Percentiles rank a stretch among this genome's conserved stretches.
phyloP scores from a whole-genome alignment of 148 eudicot species.

The Cornus suecica region DNA sequence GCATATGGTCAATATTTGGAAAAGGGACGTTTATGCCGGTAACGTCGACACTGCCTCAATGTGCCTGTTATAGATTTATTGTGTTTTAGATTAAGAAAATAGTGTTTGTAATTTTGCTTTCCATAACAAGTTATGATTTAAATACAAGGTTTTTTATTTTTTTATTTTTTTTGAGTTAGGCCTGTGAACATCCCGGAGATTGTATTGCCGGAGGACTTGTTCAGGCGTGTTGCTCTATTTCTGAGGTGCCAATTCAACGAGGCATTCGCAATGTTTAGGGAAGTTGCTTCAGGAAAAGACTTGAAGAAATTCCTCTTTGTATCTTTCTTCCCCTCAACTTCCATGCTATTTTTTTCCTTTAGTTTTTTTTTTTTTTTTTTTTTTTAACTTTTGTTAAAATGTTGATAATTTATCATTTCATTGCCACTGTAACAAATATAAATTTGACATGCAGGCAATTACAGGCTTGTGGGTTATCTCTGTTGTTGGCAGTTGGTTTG shows the following conservation, averaged over 20 bases:
- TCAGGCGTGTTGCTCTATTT: conserved; percentile 18
- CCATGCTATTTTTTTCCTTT: not conserved
- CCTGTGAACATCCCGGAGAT: conserved; percentile 25
- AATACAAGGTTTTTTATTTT: not conserved
- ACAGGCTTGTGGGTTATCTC: conserved; percentile 28
- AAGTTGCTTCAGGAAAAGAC: conserved; percentile 28
- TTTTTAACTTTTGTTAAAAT: too few relatives aligned
- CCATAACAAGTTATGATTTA: not conserved
- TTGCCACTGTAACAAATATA: not conserved
- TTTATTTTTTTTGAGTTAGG: conserved; percentile 14
- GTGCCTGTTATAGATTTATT: not conserved
- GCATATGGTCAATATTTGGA: not conserved
- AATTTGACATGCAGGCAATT: conserved; percentile 24
- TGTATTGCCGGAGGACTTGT: conserved; percentile 24
- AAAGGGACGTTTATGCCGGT: not conserved
- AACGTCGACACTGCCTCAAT: not conserved
- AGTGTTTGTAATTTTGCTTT: not conserved
- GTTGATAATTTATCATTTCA: not conserved
- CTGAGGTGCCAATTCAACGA: conserved; percentile 20
- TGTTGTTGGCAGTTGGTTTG: conserved; percentile 34
- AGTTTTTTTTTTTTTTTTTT: too few relatives aligned
- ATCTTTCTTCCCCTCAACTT: conserved; percentile 6
- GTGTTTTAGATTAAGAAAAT: not conserved
- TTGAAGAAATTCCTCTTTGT: conserved; percentile 30
- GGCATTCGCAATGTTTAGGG: conserved; percentile 11